Conservation (phyloP, 805 yeast genomes). For the Cyberlindnera petersonii region DNA sequence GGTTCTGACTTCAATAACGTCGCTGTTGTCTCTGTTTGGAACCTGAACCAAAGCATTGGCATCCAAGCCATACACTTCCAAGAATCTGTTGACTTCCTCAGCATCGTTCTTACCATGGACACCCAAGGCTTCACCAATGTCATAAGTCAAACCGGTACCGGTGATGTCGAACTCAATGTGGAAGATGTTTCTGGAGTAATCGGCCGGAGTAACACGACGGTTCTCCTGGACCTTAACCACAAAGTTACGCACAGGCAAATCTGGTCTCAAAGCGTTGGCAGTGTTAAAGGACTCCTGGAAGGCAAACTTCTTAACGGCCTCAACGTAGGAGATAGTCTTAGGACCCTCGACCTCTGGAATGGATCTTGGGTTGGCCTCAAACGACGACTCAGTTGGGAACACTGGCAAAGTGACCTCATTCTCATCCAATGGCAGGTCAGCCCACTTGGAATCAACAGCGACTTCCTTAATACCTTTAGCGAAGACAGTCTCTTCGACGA, state of each 20-base stretch:
- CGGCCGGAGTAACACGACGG: constrained; percentile 83
- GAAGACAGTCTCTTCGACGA: constrained; percentile 51
- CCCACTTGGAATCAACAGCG: constrained; percentile 27
- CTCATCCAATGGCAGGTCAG: constrained; percentile 29
- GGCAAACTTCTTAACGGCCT: constrained; percentile 63
- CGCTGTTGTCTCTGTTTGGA: constrained; percentile 61
- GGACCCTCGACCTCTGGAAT: constrained; percentile 37
- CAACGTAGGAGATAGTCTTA: constrained; percentile 40
- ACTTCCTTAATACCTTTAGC: constrained; percentile 41
- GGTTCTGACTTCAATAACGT: constrained; percentile 66
- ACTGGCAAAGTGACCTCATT: constrained; percentile 43
- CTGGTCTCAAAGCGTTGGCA: constrained; percentile 72
- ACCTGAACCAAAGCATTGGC: constrained; percentile 66
- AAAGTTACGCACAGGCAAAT: constrained; percentile 77
- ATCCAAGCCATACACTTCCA: constrained; percentile 65
- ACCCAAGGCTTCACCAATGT: constrained; percentile 95
- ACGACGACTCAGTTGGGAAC: constrained; percentile 61
- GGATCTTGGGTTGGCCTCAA: constrained; percentile 56
- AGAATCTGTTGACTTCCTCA: constrained; percentile 62
- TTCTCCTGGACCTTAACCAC: constrained; percentile 88
- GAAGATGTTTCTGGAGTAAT: constrained; percentile 92
- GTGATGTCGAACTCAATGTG: constrained; percentile 90
- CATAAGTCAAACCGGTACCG: constrained; percentile 87
- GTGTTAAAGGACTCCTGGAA: constrained; percentile 78
- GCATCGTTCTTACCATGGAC: constrained; percentile 83